A percentile compares a stretch with the other conserved stretches of the same genome.
These are phyloP conservation scores for Pleurotus ostreatus DNA, from an alignment of 768 basidiomycete species.

Conservation along the genomic window DNA sequence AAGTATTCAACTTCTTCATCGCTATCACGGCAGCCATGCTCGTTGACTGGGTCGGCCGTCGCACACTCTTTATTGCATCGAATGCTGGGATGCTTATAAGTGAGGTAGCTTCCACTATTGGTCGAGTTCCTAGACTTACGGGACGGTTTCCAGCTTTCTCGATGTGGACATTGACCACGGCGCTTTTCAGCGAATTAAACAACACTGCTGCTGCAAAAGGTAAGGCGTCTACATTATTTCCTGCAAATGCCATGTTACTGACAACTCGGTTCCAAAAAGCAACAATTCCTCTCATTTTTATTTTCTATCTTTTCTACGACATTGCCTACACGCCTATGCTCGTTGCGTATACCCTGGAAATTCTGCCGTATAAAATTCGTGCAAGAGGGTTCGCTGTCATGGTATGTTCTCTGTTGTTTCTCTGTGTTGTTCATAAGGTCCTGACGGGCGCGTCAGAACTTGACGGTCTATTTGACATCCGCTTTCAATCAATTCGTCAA, in stretches of 20 bases:
- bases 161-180: constrained; percentile 51
- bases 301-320: constrained; percentile 53
- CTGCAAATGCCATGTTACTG: neutral
- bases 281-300: constrained; percentile 64
- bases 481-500: constrained; percentile 82
- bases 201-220: constrained; percentile 39
- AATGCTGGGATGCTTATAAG: constrained; percentile 53
- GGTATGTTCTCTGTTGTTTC: constrained; percentile 31
- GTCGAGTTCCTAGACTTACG: neutral
- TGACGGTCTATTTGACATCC: constrained; percentile 58
- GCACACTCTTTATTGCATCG: constrained; percentile 63
- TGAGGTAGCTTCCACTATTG: constrained; percentile 20
- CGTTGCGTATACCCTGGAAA: constrained; percentile 63
- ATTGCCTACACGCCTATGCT: constrained; percentile 78
- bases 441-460: constrained; percentile 37
- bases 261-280: constrained; percentile 25
- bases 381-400: constrained; percentile 79
- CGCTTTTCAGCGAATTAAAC: constrained; percentile 36
- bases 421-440: neutral
- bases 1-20: constrained; percentile 62
- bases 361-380: constrained; percentile 74
- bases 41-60: constrained; percentile 64
- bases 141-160: constrained; percentile 37
- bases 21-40: constrained; percentile 59
- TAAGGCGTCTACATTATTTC: constrained; percentile 7